These are phyloP conservation scores for Juncus inflexus DNA, from an alignment of 176 grass and related monocot genomes.

Conservation along the genomic window DNA sequence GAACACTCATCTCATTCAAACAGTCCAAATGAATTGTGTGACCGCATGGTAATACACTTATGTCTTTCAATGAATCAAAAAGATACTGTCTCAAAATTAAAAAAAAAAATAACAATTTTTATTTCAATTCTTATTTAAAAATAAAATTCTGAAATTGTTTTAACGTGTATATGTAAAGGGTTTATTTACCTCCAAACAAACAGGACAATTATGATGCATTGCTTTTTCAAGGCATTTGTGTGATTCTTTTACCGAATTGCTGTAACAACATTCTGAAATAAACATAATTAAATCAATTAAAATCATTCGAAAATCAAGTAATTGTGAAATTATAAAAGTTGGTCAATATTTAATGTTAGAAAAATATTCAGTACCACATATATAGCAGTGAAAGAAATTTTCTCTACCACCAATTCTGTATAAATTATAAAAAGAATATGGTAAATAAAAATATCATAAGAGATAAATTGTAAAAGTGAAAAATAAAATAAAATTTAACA, in stretches of 20 bases:
- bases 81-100: constrained; percentile 46
- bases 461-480: too few relatives aligned
- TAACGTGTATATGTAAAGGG: not conserved
- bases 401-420: constrained; percentile 55
- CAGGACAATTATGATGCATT: constrained; percentile 90
- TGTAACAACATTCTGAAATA: constrained; percentile 67
- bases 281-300: not conserved
- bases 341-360: not conserved
- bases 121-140: not conserved
- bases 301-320: not conserved
- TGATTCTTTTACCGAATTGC: constrained; percentile 57
- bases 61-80: constrained; percentile 76
- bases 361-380: constrained; percentile 44
- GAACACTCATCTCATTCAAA: constrained; percentile 60
- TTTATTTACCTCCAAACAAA: constrained; percentile 69
- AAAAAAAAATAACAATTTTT: not conserved
- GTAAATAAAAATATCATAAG: not conserved
- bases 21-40: constrained; percentile 83
- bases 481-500: not conserved
- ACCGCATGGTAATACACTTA: constrained; percentile 63
- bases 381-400: constrained; percentile 70
- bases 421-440: not conserved
- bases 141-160: not conserved
- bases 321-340: not conserved
- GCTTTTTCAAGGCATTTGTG: constrained; percentile 70